Conservation (phyloP, 2,329 filamentous ascomycete genomes). For the Drechslera avenae region DNA sequence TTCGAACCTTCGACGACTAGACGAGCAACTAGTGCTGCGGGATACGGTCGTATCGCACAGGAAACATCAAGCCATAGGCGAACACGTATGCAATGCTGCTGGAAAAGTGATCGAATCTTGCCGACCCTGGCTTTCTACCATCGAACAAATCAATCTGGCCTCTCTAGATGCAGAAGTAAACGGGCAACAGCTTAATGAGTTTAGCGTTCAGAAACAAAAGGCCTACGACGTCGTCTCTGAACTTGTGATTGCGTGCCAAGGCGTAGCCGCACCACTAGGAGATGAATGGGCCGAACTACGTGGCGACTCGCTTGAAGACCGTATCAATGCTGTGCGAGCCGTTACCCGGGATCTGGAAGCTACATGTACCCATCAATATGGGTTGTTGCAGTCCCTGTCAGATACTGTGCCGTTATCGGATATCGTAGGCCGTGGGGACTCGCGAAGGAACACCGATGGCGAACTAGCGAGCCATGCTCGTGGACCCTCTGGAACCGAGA, state of each 20-base stretch:
- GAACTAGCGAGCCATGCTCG: slow-evolving; percentile 40
- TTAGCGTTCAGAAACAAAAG: slow-evolving; percentile 87
- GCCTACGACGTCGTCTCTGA: slow-evolving; percentile 94
- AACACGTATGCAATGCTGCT: slow-evolving; percentile 78
- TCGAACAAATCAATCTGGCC: slow-evolving; percentile 90
- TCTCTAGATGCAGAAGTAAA: slow-evolving; percentile 78
- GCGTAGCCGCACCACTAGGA: slow-evolving; percentile 85
- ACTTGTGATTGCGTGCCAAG: slow-evolving; percentile 83
- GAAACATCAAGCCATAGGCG: slow-evolving; percentile 79
- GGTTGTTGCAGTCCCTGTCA: slow-evolving; percentile 83
- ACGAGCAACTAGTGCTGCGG: slow-evolving; percentile 76
- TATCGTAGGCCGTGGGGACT: slow-evolving; percentile 32
- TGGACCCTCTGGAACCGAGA: slow-evolving; percentile 40
- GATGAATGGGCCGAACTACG: slow-evolving; percentile 97
- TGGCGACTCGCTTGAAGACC: slow-evolving; percentile 85
- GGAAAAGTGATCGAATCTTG: slow-evolving; percentile 85
- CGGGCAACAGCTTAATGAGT: slow-evolving; percentile 84
- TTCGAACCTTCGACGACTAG: slow-evolving; percentile 83
- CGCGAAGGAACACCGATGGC: slow-evolving; percentile 53
- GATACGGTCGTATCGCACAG: slow-evolving; percentile 82
- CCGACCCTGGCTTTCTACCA: slow-evolving; percentile 83
- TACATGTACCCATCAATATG: slow-evolving; percentile 84
- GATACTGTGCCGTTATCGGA: slow-evolving; percentile 69
- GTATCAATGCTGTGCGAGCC: slow-evolving; percentile 77
- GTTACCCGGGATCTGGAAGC: slow-evolving; percentile 82